Evolutionary conservation across 805 yeast genomes (phyloP).

Genomic region (Kluyveromyces aestuarii): DNA sequence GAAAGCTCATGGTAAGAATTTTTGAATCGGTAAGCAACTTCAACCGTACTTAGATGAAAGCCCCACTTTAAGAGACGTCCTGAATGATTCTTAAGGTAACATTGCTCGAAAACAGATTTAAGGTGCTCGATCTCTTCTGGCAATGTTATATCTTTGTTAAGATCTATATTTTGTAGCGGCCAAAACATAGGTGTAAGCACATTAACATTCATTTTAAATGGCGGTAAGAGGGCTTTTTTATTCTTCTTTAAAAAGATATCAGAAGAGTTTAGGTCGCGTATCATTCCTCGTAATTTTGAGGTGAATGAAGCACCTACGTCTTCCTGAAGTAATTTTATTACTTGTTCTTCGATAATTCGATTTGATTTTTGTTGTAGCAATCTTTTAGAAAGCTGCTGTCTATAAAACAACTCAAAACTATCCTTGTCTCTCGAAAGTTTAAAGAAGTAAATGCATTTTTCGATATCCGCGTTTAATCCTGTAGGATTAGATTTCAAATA

Average conservation of each 20-base stretch:
- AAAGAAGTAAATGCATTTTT: slow-evolving; percentile 50
- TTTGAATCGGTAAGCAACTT: slow-evolving; percentile 61
- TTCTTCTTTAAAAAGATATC: slow-evolving; percentile 27
- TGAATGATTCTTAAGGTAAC: slow-evolving; percentile 41
- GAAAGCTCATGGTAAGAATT: slow-evolving; percentile 67
- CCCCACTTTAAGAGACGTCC: slow-evolving; percentile 70
- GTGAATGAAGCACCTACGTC: slow-evolving; percentile 78
- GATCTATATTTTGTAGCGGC: slow-evolving; percentile 46
- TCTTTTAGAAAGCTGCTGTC: slow-evolving; percentile 79
- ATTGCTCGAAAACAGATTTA: slow-evolving; percentile 39
- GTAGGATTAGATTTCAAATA: slow-evolving; percentile 36
- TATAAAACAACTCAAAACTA: slow-evolving; percentile 74
- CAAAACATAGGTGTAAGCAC: slow-evolving; percentile 56
- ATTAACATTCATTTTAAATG: slow-evolving; percentile 38
- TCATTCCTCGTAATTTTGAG: slow-evolving; percentile 77
- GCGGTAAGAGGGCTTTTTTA: slow-evolving; percentile 5
- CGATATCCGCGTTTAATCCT: slow-evolving; percentile 20
- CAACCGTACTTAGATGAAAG: slow-evolving; percentile 75
- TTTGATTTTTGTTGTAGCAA: slow-evolving; percentile 42
- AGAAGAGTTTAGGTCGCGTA: slow-evolving; percentile 63
- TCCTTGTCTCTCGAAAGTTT: slow-evolving; percentile 73
- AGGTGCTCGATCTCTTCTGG: slow-evolving; percentile 38
- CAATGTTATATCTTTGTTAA: slow-evolving; percentile 27
- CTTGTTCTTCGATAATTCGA: slow-evolving; percentile 56
- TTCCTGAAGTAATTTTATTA: slow-evolving; percentile 58